Conservation (phyloP, 2,329 filamentous ascomycete genomes). For the Diaporthe sp. region DNA sequence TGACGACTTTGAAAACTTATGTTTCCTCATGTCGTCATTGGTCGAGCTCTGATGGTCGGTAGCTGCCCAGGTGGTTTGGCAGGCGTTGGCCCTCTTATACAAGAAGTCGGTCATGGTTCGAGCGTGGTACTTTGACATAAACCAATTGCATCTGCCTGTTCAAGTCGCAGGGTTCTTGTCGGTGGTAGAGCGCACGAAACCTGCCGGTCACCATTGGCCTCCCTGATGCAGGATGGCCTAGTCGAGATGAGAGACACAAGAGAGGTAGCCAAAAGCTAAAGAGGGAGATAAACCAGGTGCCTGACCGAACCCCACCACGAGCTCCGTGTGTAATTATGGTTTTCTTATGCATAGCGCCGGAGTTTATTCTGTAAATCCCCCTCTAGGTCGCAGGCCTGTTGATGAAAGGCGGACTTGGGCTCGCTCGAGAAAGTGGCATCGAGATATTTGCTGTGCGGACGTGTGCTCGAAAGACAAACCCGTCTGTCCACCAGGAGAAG, state of each 20-base stretch:
- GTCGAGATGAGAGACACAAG: neutral
- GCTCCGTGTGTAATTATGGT: slow-evolving; percentile 7
- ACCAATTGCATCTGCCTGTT: neutral
- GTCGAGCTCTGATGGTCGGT: neutral
- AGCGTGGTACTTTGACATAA: neutral
- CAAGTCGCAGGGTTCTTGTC: neutral
- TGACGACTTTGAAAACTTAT: neutral
- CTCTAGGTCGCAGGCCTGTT: neutral
- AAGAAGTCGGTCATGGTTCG: neutral
- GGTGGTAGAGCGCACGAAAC: neutral
- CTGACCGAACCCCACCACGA: neutral
- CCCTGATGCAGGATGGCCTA: neutral
- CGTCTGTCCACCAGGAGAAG: neutral
- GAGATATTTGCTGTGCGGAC: neutral
- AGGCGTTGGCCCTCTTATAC: neutral
- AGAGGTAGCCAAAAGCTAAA: neutral
- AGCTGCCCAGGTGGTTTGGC: neutral
- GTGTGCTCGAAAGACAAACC: neutral
- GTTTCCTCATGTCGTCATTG: neutral
- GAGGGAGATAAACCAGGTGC: neutral
- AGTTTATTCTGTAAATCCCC: neutral
- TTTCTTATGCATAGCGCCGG: slow-evolving; percentile 15
- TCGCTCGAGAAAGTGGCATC: neutral
- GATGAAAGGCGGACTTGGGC: neutral
- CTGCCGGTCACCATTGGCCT: neutral